Evolutionary conservation across 73 alveolate genomes (phyloP).

Genomic region (Durusdinium trenchii): DNA sequence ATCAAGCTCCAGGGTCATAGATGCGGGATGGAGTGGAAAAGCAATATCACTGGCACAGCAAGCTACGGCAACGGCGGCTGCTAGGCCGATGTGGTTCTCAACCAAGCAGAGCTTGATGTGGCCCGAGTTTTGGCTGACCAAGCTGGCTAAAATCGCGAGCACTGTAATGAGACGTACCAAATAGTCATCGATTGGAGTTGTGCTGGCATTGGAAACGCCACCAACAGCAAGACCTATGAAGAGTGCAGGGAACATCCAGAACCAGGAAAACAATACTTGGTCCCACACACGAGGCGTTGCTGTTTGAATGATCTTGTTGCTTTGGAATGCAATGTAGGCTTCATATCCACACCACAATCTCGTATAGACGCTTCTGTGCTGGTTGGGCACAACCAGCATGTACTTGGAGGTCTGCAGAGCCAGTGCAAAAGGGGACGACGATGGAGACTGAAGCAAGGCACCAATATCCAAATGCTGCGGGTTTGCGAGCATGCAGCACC

Average conservation of each 20-base stretch:
- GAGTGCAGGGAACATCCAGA: neutral
- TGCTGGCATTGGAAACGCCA: too few species aligned
- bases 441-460: conserved; percentile 52
- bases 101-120: too few species aligned
- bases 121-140: too few species aligned
- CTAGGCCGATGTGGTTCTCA: too few species aligned
- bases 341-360: conserved; percentile 55
- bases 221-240: neutral
- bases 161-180: too few species aligned
- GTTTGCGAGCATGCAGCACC: conserved; percentile 74
- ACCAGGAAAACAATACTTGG: neutral
- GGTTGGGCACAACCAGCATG: conserved; percentile 75
- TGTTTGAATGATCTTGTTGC: neutral
- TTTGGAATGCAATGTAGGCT: conserved; percentile 43
- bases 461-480: conserved; percentile 55
- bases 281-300: conserved; percentile 37
- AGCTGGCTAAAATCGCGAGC: too few species aligned
- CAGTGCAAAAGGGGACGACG: conserved; percentile 58
- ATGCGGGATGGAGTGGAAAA: too few species aligned
- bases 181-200: too few species aligned
- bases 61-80: too few species aligned
- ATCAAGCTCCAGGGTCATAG: too few species aligned
- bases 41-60: too few species aligned
- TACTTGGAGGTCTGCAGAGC: conserved; percentile 34
- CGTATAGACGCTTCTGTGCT: conserved; percentile 33